Evolutionary conservation across 805 yeast genomes (phyloP).

Genomic region (Yarrowia yakushimensis): DNA sequence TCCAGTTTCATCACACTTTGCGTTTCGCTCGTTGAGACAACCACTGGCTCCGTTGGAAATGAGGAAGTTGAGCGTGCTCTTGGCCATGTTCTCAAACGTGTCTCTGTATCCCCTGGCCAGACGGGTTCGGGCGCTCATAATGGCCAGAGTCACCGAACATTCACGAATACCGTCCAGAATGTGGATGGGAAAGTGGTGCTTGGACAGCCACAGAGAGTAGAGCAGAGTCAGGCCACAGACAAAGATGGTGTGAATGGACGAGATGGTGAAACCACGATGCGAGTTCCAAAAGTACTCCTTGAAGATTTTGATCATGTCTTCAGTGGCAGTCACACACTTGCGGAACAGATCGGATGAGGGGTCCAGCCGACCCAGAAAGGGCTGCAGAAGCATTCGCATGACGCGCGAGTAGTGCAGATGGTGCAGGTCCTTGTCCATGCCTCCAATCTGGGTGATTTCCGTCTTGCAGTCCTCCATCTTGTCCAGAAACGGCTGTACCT

Average conservation of each 20-base stretch:
- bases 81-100: constrained; percentile 62
- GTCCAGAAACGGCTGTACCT: constrained; percentile 51
- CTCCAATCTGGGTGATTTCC: constrained; percentile 42
- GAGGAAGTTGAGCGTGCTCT: constrained; percentile 36
- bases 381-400: constrained; percentile 58
- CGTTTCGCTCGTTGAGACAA: background rate
- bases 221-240: constrained; percentile 66
- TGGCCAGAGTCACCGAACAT: constrained; percentile 60
- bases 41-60: constrained; percentile 17
- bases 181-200: constrained; percentile 45
- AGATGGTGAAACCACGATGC: constrained; percentile 58
- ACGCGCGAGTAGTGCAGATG: constrained; percentile 33
- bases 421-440: constrained; percentile 26
- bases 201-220: constrained; percentile 63
- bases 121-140: constrained; percentile 62
- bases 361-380: constrained; percentile 57
- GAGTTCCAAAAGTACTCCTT: constrained; percentile 62
- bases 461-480: constrained; percentile 56
- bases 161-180: constrained; percentile 61
- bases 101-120: constrained; percentile 62
- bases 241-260: constrained; percentile 64
- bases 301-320: constrained; percentile 62
- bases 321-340: constrained; percentile 71
- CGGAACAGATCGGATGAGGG: constrained; percentile 58
- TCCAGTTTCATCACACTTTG: background rate